Base-by-base conservation (phyloP, 306 rosid genomes). In the Cicer judaicum region DNA sequence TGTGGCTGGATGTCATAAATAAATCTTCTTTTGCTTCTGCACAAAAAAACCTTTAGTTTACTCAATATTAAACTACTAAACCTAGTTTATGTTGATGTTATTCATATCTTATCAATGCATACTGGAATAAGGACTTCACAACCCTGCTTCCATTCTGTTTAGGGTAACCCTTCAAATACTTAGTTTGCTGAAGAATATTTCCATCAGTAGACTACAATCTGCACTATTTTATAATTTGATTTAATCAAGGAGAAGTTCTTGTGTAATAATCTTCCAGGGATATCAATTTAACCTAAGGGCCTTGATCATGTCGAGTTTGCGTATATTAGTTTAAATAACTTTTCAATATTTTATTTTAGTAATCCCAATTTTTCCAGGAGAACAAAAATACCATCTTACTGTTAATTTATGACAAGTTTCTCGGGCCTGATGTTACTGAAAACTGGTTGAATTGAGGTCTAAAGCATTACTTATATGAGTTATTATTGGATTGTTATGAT, bases 131-230 rank as follows among this genome's bases (percentile, higher is more conserved):
- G 65, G 19, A 10, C 53, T 16, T 64, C 62, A 15, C 12, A 34
- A 29, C 46, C 11, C 8, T 18, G 7, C 18, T 21, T 49, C 24
- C 10, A 19, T 66, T 64, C 39, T 47, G 59, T 55, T 55, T 55
- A 56, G 63, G 38, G n/a, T 44, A 34, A 47, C 83, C 13, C 10
- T 43, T 74, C 50, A 43, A 80, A 75, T 61, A 13, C 42, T 16
- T 61, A 40, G 59, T 80, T 67, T 10, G 19, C 29, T 8, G 48
- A 39, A 62, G 19, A 38, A 39, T 63, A 29, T 56, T 21, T 56
- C 44, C 47, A 13, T 61, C 47, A 36, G 13, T 63, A 39, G 21
- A 15, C 49, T 39, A 38, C 48, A 63, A 63, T 8, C n/a, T 63
- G 24, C 67, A 63, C 13, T 39, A 40, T 39, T 63, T 63, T 40